phyloP scores from a whole-genome alignment of 768 basidiomycete species.

The Crucibulum laeve region DNA sequence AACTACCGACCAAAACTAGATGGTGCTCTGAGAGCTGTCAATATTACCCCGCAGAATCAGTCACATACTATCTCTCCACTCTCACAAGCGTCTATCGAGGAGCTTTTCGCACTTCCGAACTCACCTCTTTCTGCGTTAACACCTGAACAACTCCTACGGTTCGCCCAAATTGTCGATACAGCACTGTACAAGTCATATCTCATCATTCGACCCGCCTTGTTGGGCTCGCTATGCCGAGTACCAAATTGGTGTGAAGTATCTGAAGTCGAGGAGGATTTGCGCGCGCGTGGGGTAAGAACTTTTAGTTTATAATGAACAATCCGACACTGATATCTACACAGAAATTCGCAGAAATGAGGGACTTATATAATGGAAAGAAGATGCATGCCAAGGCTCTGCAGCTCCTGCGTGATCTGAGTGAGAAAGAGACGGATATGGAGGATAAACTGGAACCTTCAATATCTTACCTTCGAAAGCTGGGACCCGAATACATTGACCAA shows the following conservation, averaged over 20 bases:
- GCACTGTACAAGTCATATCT: slow-evolving; percentile 93
- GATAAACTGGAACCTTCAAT: slow-evolving; percentile 85
- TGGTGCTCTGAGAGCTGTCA: slow-evolving; percentile 67
- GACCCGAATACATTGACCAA: slow-evolving; percentile 74
- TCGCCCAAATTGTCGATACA: slow-evolving; percentile 93
- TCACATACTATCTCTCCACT: slow-evolving; percentile 66
- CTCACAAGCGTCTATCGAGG: slow-evolving; percentile 66
- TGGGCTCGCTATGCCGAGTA: slow-evolving; percentile 84
- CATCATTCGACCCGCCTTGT: slow-evolving; percentile 70
- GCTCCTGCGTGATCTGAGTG: slow-evolving; percentile 78
- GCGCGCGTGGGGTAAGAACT: slow-evolving; percentile 60
- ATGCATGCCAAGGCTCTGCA: slow-evolving; percentile 89
- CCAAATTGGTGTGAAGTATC: slow-evolving; percentile 98
- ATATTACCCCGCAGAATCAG: slow-evolving; percentile 62
- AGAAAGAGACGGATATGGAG: slow-evolving; percentile 68
- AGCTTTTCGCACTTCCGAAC: slow-evolving; percentile 78
- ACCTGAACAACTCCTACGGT: slow-evolving; percentile 81
- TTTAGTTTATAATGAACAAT: background rate
- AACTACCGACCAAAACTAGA: slow-evolving; percentile 86
- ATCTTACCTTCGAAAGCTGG: slow-evolving; percentile 86
- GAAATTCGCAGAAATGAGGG: slow-evolving; percentile 91
- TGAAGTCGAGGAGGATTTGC: slow-evolving; percentile 70
- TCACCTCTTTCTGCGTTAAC: slow-evolving; percentile 66
- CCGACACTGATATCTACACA: slow-evolving; percentile 22
- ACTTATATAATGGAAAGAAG: slow-evolving; percentile 90